phyloP scores from a whole-genome alignment of 441 rosid species.

The Mallotus repandus region DNA sequence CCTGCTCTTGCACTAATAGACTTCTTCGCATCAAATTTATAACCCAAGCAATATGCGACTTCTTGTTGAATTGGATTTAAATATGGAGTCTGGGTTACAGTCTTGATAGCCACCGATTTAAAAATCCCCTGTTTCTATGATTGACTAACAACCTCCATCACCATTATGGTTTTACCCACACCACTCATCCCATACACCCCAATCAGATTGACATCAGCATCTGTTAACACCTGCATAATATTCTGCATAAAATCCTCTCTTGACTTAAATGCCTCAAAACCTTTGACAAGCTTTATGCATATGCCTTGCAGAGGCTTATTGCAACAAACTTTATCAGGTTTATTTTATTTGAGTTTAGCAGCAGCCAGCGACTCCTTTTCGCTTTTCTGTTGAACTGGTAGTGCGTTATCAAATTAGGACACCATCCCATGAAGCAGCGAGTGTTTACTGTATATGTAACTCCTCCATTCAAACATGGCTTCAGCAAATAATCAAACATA shows the following conservation, averaged over 20 bases:
- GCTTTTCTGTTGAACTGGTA: too few relatives aligned
- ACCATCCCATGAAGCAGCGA: neutral
- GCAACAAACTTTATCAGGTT: too few relatives aligned
- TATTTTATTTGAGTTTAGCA: too few relatives aligned
- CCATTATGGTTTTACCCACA: slow-evolving; percentile 4
- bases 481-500: slow-evolving; percentile 61
- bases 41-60: slow-evolving; percentile 10
- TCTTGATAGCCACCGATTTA: neutral
- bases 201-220: slow-evolving; percentile 1
- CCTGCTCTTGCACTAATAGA: neutral
- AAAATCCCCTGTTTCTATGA: neutral
- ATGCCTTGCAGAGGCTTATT: too few relatives aligned
- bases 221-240: neutral
- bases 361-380: too few relatives aligned
- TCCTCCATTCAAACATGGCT: slow-evolving; percentile 89
- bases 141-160: neutral
- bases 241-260: too few relatives aligned
- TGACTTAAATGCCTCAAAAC: too few relatives aligned
- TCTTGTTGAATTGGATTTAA: slow-evolving; percentile 11
- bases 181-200: slow-evolving; percentile 11
- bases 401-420: too few relatives aligned
- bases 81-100: neutral
- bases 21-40: neutral
- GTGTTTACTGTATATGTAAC: too few relatives aligned
- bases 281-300: too few relatives aligned